A percentile compares a stretch with the other conserved stretches of the same genome.
Evolutionary conservation across 805 yeast species (phyloP).

Genomic region (Metschnikowia continentalis): DNA sequence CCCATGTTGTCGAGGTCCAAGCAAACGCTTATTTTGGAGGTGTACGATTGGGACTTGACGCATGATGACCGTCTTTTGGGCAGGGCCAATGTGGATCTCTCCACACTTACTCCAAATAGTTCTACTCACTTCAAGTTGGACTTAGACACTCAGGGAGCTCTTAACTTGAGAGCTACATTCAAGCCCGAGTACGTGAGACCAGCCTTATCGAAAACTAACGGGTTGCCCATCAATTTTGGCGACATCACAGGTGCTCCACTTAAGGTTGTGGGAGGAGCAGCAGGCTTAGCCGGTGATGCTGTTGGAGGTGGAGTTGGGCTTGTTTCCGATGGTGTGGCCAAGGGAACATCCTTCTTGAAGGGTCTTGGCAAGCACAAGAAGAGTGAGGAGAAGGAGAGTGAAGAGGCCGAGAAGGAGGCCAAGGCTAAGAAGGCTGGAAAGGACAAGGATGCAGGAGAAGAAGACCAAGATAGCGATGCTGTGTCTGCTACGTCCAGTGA

Average conservation of each 20-base stretch:
- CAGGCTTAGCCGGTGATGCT: slow-evolving; percentile 39
- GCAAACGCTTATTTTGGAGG: slow-evolving; percentile 43
- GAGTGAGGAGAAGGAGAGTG: slow-evolving; percentile 11
- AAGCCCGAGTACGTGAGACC: slow-evolving; percentile 67
- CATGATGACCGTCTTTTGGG: slow-evolving; percentile 66
- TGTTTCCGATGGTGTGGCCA: slow-evolving; percentile 44
- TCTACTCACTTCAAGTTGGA: slow-evolving; percentile 44
- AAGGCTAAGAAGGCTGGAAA: slow-evolving; percentile 9
- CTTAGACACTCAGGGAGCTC: slow-evolving; percentile 61
- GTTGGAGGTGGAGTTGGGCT: slow-evolving; percentile 45
- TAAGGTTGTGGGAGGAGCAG: slow-evolving; percentile 41
- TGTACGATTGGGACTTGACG: slow-evolving; percentile 76
- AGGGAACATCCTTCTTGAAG: slow-evolving; percentile 43
- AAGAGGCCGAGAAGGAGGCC: slow-evolving; percentile 2
- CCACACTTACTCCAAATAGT: slow-evolving; percentile 43
- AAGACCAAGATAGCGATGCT: slow-evolving; percentile 3
- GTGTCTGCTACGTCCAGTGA: slow-evolving; percentile 1
- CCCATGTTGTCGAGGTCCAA: slow-evolving; percentile 63
- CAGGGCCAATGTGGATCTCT: slow-evolving; percentile 44
- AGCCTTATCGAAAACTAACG: slow-evolving; percentile 36
- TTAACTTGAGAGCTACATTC: slow-evolving; percentile 53
- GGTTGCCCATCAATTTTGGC: slow-evolving; percentile 39
- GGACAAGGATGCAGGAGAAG: not conserved
- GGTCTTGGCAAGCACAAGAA: slow-evolving; percentile 25
- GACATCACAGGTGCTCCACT: slow-evolving; percentile 44